Base-by-base conservation (phyloP, 2,329 filamentous ascomycete species). In the Fusarium pseudoanthophilum region DNA sequence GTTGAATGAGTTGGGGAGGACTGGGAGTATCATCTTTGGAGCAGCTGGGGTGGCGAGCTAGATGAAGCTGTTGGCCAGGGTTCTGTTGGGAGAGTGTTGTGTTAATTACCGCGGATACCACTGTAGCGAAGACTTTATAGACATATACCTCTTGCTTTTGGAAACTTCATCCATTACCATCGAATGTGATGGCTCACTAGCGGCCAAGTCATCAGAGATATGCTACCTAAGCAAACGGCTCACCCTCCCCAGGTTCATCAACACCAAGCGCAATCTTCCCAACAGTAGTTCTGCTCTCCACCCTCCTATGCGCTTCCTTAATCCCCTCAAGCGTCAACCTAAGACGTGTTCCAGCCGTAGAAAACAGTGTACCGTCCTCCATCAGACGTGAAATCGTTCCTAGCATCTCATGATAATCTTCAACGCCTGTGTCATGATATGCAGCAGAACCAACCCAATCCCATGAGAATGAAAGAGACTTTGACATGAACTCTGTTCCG, bases 1-100 rank as follows among this genome's bases (percentile, higher is more conserved):
- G 70, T 8, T 73, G 4, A 62, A 53, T 43, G 26, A 21, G 2
- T n/a, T 73, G 24, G 69, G 60, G 20, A 51, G 7, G 2, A 40
- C 13, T 1, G 52, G 69, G 0, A 1, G 21, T 5, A 42, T 72
- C 5, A 28, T 32, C 4, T 69, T 69, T 32, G 20, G 42, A 7
- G 6, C 13, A 14, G 26, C n/a, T 9, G 24, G 4, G 9, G 11
- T 24, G n/a, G 6, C 16, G 16, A 18, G 13, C 14, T 53, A 36
- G 11, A 3, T 20, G 24, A 26, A 20, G n/a, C 2, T 10, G 43
- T 6, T 10, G 24, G 24, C 16, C 16, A 45, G 20, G 15, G 5
- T 13, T 26, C 18, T 26, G 7, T 26, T 26, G 43, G 7, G 11
- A 9, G 24, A 20, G 24, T 7, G 7, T 4, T 20, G 24, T 28